Evolutionary conservation across 2,329 filamentous ascomycete species (phyloP).

Genomic region (Pseudogymnoascus sp.): DNA sequence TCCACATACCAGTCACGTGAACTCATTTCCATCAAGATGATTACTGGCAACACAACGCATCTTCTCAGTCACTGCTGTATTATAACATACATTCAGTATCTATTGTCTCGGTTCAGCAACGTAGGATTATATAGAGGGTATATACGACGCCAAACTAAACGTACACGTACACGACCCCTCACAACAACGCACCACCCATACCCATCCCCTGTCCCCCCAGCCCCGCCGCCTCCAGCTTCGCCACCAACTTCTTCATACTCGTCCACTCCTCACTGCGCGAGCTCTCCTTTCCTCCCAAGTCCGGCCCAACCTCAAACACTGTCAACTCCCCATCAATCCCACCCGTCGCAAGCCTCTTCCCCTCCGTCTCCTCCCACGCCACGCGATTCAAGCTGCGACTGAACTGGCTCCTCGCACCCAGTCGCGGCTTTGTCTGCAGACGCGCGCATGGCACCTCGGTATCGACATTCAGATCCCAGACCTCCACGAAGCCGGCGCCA

Average conservation of each 20-base stretch:
- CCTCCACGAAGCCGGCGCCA: constrained; percentile 80
- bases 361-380: constrained; percentile 86
- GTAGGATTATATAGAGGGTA: constrained; percentile 8
- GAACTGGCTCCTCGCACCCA: constrained; percentile 52
- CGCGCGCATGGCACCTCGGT: constrained; percentile 84
- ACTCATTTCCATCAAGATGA: neutral
- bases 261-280: constrained; percentile 86
- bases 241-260: constrained; percentile 81
- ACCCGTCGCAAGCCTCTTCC: constrained; percentile 77
- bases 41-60: neutral
- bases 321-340: constrained; percentile 86
- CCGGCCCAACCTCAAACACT: constrained; percentile 81
- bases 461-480: constrained; percentile 91
- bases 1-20: neutral
- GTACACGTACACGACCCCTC: neutral
- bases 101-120: neutral
- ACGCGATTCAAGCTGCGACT: constrained; percentile 88
- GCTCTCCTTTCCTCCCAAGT: constrained; percentile 76
- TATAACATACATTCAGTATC: neutral
- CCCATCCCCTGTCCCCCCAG: constrained; percentile 11
- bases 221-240: constrained; percentile 52
- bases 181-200: neutral
- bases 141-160: constrained; percentile 8
- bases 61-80: neutral
- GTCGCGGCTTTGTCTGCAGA: constrained; percentile 58